Evolutionary conservation across 2,329 filamentous ascomycete species (phyloP).

Genomic region (Talaromyces sp.): DNA sequence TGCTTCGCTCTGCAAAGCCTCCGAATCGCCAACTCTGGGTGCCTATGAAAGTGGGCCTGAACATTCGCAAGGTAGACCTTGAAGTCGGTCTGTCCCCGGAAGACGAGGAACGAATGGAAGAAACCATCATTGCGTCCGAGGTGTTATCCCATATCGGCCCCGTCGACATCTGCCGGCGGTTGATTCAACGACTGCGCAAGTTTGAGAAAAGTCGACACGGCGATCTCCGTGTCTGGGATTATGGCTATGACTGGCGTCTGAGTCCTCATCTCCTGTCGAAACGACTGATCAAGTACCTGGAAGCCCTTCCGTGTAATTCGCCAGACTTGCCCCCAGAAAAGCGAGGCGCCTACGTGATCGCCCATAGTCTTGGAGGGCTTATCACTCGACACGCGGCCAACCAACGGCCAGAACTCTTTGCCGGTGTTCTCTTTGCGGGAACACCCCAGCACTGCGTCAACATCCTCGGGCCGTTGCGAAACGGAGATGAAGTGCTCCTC

Average conservation of each 20-base stretch:
- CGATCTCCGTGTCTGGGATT: constrained; percentile 75
- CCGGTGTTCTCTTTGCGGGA: constrained; percentile 79
- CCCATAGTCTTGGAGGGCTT: constrained; percentile 79
- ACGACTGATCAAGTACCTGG: constrained; percentile 67
- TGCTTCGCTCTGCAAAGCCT: constrained; percentile 76
- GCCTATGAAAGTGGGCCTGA: constrained; percentile 85
- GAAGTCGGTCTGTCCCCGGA: constrained; percentile 77
- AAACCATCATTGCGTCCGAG: constrained; percentile 76
- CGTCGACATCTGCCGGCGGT: constrained; percentile 77
- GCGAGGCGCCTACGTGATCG: constrained; percentile 72
- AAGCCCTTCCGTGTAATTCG: constrained; percentile 68
- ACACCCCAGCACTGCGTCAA: constrained; percentile 83
- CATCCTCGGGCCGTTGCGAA: constrained; percentile 80
- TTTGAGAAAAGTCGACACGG: constrained; percentile 68
- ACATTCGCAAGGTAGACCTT: constrained; percentile 84
- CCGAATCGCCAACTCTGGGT: constrained; percentile 90
- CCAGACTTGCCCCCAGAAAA: constrained; percentile 47
- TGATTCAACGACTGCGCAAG: constrained; percentile 71
- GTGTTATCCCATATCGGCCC: constrained; percentile 91
- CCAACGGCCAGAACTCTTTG: constrained; percentile 74
- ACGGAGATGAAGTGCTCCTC: constrained; percentile 86
- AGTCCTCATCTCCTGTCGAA: constrained; percentile 71
- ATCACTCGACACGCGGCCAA: constrained; percentile 88
- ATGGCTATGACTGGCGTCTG: constrained; percentile 91
- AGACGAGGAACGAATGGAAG: constrained; percentile 76